Base-by-base conservation (phyloP, 176 grass and related monocot species). In the Oropetium thomaeum region DNA sequence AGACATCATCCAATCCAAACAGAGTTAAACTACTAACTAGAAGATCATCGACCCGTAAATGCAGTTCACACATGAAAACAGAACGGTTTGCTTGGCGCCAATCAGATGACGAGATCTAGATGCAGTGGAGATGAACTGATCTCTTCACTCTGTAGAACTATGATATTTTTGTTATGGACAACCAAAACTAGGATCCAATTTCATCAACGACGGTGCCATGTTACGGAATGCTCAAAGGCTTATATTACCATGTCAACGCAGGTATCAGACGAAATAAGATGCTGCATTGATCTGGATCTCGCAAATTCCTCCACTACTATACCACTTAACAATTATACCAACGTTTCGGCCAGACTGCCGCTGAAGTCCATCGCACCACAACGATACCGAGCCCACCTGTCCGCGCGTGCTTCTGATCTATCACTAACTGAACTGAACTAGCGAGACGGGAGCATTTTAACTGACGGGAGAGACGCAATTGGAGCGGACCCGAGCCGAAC, bases 211-310 rank as follows among this genome's bases (percentile, higher is more conserved):
- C 8, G 26, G 45, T 10, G 1, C 20, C 35, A 75, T 10, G 22
- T 0, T 66, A 48, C 1, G 22, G 35, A 48, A 63, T 53, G n/a
- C n/a, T n/a, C n/a, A n/a, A n/a, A n/a, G n/a, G n/a, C n/a, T 10
- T 17, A 3, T 41, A 28, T 60, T 29, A 16, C 1, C 6, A 12
- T 34, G 35, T 10, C 20, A n/a, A 14, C 34, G 31, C 30, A 63
- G 72, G 58, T 65, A 57, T 17, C 16, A 23, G 2, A 12, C 33
- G 58, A 37, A 37, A 30, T 14, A 35, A 10, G 9, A 33, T 23
- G 62, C 62, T 38, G 27, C 61, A 84, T 71, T 76, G 13, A n/a
- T 19, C 32, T 25, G 12, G 33, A 85, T 73, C 83, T 67, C 6
- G 25, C n/a, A 10, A 42, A 17, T 29, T 22, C 15, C 8, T 1